Base-by-base conservation (phyloP, 768 basidiomycete genomes). In the Steccherinum ochraceum region DNA sequence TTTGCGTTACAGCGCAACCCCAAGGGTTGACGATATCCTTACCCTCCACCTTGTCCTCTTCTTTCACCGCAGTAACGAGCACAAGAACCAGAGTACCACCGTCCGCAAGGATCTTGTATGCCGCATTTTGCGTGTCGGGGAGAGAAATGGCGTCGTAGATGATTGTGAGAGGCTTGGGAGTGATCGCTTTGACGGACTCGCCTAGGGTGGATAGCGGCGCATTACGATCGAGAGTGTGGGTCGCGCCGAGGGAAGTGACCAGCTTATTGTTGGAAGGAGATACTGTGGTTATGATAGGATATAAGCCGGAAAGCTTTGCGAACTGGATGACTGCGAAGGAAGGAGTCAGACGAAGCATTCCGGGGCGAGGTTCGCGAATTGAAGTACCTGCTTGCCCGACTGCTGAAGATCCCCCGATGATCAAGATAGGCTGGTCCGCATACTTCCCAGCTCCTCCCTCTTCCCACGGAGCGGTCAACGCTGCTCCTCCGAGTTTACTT, bases 11-110 rank as follows among this genome's bases (percentile, higher is more conserved):
- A 4, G 41, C 13, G 5, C 55, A 49, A 1, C 61, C 57, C 13
- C 46, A 65, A 12, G 80, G 75, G 46, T 74, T 70, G 19, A 81
- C 72, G 42, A 68, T 67, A n/a, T 80, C 65, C 26, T 69, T 71
- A 5, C 76, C 77, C 41, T 43, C 41, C 41, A 23, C 41, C 41
- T 10, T 43, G 11, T 11, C 35, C 42, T 51, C 50, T 21, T 13
- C 5, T 26, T 52, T 51, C 19, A 63, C 41, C 1, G 19, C 24
- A 24, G 52, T 46, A 16, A 53, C 49, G 4, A 57, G 27, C 23
- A 52, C 49, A 35, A 61, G 4, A 3, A 61, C 47, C 26, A 65
- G 41, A 25, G 19, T 40, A 12, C 63, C 63, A 24, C 60, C 58
- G 3, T 54, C 55, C 5, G 61, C 61, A 35, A 68, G 58, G 5